Evolutionary conservation across 805 yeast species (phyloP), one percentile per base, ranked within the genome.

Genomic region (Vanderwaltozyma tropicalis): DNA sequence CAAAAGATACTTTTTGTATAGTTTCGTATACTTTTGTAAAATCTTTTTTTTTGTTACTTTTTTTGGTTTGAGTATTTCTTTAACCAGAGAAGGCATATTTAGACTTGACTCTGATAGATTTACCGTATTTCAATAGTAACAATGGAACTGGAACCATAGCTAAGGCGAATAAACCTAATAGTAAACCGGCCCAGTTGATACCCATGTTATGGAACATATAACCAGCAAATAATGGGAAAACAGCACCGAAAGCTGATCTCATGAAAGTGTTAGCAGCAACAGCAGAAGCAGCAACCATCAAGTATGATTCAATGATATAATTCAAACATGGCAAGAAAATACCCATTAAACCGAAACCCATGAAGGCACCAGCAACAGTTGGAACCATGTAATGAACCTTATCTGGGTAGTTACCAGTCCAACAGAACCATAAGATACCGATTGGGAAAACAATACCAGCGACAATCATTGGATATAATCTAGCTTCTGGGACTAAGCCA

Each of bases 371-470:
- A 21, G 83, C 75, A 21, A 74, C 61, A 2, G 81, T 71, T 29
- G 94, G 92, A n/a, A 74, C 83, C 49, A 77, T 78, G 89, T 89
- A 87, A 54, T 80, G 95, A 28, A 84, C 74, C 31, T 61, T 60
- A 26, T 78, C 59, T 34, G 73, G 78, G 59, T 78, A 87, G 45
- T 74, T 71, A 54, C 95, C 95, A 9, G 89, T 66, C 95, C 95
- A 87, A 40, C 83, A 74, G 57, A 87, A 68, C 95, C 95, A 82
- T 51, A 86, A 68, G 44, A 86, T 64, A 37, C 95, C 95, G 37
- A 75, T 66, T 21, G 94, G 80, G 65, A 87, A 84, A 8, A 71
- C 54, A 38, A 83, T 45, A 18, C 79, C 77, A 24, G 94, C 88
- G 31, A 71, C 59, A 61, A 84, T 72, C 80, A 86, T 74, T 25